Evolutionary conservation across 208 protist species (phyloP).

Genomic region (Vickermania ingenoplastis): DNA sequence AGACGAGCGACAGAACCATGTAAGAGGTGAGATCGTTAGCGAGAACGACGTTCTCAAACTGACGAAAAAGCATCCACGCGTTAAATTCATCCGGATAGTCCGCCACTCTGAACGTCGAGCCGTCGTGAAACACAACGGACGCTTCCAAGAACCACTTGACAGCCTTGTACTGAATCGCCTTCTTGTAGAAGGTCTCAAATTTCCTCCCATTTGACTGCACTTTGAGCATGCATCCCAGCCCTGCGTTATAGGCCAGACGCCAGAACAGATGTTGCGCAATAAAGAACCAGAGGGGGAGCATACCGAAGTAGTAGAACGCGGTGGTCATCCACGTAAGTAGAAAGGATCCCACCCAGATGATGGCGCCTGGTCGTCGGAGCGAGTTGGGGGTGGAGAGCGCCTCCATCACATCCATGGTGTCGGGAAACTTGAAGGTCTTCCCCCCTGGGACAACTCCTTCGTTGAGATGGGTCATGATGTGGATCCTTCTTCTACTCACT

Average conservation of each 20-base stretch:
- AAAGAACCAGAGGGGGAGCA: slow-evolving; percentile 61
- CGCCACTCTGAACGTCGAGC: slow-evolving; percentile 27
- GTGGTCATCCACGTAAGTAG: slow-evolving; percentile 20
- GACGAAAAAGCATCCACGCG: slow-evolving; percentile 91
- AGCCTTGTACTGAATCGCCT: slow-evolving; percentile 9
- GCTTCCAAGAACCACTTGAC: slow-evolving; percentile 27
- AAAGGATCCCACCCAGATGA: slow-evolving; percentile 39
- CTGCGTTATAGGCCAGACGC: slow-evolving; percentile 90
- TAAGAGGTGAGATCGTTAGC: slow-evolving; percentile 86
- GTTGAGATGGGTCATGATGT: not conserved
- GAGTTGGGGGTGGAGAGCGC: slow-evolving; percentile 33
- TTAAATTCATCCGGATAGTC: slow-evolving; percentile 86
- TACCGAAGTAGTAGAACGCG: slow-evolving; percentile 26
- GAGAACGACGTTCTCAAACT: slow-evolving; percentile 91
- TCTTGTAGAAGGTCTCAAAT: slow-evolving; percentile 37
- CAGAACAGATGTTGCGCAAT: slow-evolving; percentile 86
- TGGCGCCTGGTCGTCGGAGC: slow-evolving; percentile 32
- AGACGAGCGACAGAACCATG: slow-evolving; percentile 57
- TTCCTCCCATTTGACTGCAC: slow-evolving; percentile 57
- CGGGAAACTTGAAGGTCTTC: slow-evolving; percentile 9
- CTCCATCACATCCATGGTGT: slow-evolving; percentile 58
- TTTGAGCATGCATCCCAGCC: slow-evolving; percentile 82
- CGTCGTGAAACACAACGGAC: slow-evolving; percentile 40
- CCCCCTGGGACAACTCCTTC: not conserved
- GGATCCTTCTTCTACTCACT: too few relatives aligned